Percentiles rank a stretch among this genome's conserved stretches.
phyloP scores from a whole-genome alignment of 352 stramenopile genomes.

The Elongisporangium prolatum region DNA sequence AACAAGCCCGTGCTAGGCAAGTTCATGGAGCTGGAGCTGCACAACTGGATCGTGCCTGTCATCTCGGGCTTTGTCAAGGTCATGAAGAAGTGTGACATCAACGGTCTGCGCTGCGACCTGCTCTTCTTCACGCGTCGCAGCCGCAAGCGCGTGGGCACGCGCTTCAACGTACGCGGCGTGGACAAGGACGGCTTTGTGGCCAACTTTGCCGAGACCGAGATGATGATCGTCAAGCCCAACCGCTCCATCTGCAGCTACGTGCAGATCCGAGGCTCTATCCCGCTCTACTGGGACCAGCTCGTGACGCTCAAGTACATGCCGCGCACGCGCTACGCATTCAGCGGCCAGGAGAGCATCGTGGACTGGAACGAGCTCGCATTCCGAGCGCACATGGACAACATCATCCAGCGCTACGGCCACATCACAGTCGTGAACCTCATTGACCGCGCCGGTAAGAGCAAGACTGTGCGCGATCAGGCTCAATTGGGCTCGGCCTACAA shows the following conservation, averaged over 20 bases:
- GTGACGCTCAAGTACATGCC: constrained; percentile 93
- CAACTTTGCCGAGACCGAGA: constrained; percentile 95
- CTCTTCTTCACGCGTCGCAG: constrained; percentile 71
- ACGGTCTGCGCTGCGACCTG: constrained; percentile 51
- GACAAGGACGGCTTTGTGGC: constrained; percentile 87
- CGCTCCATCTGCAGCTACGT: constrained; percentile 85
- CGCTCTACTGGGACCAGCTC: constrained; percentile 90
- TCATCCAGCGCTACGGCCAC: constrained; percentile 69
- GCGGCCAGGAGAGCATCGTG: constrained; percentile 49
- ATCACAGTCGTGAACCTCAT: constrained; percentile 92
- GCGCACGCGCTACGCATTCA: constrained; percentile 63
- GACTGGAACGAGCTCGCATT: constrained; percentile 75
- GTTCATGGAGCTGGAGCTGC: constrained; percentile 44
- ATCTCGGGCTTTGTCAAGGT: constrained; percentile 72
- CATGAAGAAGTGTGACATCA: constrained; percentile 58
- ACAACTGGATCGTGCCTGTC: constrained; percentile 63
- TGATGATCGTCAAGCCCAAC: constrained; percentile 74
- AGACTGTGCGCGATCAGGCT: constrained; percentile 81
- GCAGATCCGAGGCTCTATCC: constrained; percentile 94
- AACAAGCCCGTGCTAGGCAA: constrained; percentile 71
- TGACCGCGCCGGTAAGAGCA: constrained; percentile 75
- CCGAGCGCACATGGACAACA: constrained; percentile 59
- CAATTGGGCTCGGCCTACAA: constrained; percentile 85
- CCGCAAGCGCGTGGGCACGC: constrained; percentile 79
- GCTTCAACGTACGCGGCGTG: constrained; percentile 91